These are phyloP conservation scores for Kluyveromyces siamensis DNA, from an alignment of 805 yeast species.

Conservation along the genomic window DNA sequence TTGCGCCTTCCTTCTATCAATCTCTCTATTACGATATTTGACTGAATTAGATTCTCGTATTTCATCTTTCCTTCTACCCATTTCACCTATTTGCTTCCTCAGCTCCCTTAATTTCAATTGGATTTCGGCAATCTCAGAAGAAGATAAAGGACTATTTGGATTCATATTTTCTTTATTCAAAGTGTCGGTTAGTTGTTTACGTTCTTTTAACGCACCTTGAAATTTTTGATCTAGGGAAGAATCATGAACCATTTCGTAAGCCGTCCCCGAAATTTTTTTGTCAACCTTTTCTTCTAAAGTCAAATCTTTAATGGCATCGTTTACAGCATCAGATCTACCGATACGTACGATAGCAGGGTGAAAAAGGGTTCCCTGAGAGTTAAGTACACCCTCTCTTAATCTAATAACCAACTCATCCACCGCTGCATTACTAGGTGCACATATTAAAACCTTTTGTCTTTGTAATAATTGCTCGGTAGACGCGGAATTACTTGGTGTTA, in stretches of 20 bases:
- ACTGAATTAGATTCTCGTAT: constrained; percentile 67
- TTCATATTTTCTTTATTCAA: constrained; percentile 34
- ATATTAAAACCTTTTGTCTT: constrained; percentile 61
- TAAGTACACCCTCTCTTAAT: constrained; percentile 59
- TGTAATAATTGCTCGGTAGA: constrained; percentile 19
- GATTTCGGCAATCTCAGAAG: constrained; percentile 39
- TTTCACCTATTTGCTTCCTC: constrained; percentile 52
- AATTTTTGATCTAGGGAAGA: constrained; percentile 39
- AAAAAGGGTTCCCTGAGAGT: constrained; percentile 43
- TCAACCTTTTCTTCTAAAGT: constrained; percentile 85
- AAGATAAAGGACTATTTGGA: constrained; percentile 36
- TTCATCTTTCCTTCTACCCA: constrained; percentile 68
- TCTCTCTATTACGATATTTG: constrained; percentile 64
- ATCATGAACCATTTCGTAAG: constrained; percentile 29
- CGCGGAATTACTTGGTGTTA: constrained; percentile 12
- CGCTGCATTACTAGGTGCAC: constrained; percentile 99
- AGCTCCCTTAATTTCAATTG: constrained; percentile 46
- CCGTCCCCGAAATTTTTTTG: constrained; percentile 36
- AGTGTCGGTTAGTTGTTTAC: constrained; percentile 44
- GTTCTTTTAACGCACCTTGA: constrained; percentile 46
- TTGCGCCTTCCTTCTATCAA: constrained; percentile 67
- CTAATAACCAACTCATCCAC: constrained; percentile 91
- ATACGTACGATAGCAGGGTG: constrained; percentile 71
- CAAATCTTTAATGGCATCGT: constrained; percentile 68
- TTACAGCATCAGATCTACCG: constrained; percentile 84